These are phyloP conservation scores for Debaryomyces coudertii DNA, from an alignment of 1,139 yeast species.

Conservation along the genomic window DNA sequence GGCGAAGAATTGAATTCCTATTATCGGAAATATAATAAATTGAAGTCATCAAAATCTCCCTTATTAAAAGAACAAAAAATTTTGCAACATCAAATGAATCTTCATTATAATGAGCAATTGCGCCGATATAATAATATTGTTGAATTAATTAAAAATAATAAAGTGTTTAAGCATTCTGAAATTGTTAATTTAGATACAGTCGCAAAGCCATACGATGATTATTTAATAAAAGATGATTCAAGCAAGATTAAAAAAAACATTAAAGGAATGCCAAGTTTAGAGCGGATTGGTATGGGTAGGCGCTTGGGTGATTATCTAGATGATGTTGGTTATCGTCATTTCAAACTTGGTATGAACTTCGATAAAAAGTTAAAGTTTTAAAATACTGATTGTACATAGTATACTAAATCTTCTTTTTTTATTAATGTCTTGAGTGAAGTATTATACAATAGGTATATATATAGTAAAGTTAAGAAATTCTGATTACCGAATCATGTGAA, in stretches of 20 bases:
- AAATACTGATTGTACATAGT: not conserved
- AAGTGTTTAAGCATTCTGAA: constrained; percentile 40
- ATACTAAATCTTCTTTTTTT: too few relatives aligned
- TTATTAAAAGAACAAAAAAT: constrained; percentile 18
- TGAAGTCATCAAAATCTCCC: constrained; percentile 19
- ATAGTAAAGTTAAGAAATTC: not conserved
- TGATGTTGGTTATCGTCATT: constrained; percentile 24
- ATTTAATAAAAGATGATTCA: constrained; percentile 7
- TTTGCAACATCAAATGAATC: constrained; percentile 30
- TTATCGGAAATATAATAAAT: constrained; percentile 22
- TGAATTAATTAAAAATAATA: constrained; percentile 19
- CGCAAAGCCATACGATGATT: constrained; percentile 10
- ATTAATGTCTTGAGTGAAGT: constrained; percentile 4
- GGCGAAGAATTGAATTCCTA: constrained; percentile 18
- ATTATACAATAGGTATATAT: constrained; percentile 2
- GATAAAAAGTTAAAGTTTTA: constrained; percentile 26
- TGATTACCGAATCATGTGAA: not conserved
- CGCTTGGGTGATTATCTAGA: constrained; percentile 37
- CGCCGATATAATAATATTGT: constrained; percentile 21
- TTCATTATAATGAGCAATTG: constrained; percentile 25
- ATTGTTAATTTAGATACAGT: constrained; percentile 24
- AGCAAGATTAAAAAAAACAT: constrained; percentile 12
- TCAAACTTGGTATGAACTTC: constrained; percentile 36
- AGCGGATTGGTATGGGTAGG: constrained; percentile 35
- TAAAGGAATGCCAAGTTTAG: constrained; percentile 28